Base-by-base conservation (phyloP, 495 filamentous ascomycete genomes). In the Bombardia bombarda region DNA sequence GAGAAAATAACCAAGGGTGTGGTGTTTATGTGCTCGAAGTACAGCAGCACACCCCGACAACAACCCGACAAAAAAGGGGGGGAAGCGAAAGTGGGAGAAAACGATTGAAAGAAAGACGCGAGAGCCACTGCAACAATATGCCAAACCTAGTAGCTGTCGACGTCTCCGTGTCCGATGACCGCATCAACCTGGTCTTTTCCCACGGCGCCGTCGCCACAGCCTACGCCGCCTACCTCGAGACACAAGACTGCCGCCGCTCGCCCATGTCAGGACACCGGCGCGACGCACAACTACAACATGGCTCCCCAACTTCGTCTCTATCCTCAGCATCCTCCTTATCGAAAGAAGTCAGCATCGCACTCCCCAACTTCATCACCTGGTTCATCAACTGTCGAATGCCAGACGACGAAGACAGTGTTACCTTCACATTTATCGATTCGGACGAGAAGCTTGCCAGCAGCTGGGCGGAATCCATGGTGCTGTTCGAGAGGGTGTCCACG, bases 311-410 rank as follows among this genome's bases (percentile, higher is more conserved):
- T n/a, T n/a, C n/a, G n/a, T n/a, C n/a, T n/a, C n/a, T n/a, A n/a
- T n/a, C n/a, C n/a, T n/a, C n/a, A n/a, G n/a, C n/a, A n/a, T n/a
- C n/a, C n/a, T n/a, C n/a, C n/a, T n/a, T n/a, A n/a, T n/a, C n/a
- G n/a, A 61, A 54, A 32, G 52, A 56, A 40, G 56, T 61, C 36
- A 56, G 50, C 13, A 19, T 61, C 0, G 47, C 44, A 6, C 50
- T 61, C 32, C 58, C 58, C 2, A 36, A 17, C 22, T 58, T 56
- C 45, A 53, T 61, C 31, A 61, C 46, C 12, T 61, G 58, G 58
- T 61, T 61, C 55, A 61, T 61, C 50, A 61, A 55, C 45, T 58
- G 56, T 50, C 58, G 58, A 7, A 52, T 56, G 2, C 57, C 58
- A 24, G 58, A 61, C 47, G 58, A 61, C 55, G 58, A 61, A 17